These are phyloP conservation scores for Penicillium lagena DNA, from an alignment of 495 filamentous ascomycete species.

Conservation along the genomic window DNA sequence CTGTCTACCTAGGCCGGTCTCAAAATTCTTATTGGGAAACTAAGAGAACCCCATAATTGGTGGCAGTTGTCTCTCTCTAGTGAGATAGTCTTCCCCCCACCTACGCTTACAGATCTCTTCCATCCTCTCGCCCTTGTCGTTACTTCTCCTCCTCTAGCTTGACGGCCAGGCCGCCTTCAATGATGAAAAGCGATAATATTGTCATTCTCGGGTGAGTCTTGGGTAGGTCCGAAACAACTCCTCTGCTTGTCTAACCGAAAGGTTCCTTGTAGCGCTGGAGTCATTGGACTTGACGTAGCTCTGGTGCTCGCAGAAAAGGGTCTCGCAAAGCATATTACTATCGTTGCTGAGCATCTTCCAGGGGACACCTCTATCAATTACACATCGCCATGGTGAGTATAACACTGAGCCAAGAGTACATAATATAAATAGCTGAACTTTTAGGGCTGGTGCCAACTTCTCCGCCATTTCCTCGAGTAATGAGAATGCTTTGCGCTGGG, in stretches of 20 bases:
- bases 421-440: not conserved
- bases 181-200: conserved; percentile 12
- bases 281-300: conserved; percentile 31
- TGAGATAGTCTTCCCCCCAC: too few species aligned
- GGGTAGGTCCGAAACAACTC: not conserved
- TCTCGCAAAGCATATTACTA: conserved; percentile 15
- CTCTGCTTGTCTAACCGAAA: not conserved
- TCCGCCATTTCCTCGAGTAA: conserved; percentile 26
- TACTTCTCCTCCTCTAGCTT: too few species aligned
- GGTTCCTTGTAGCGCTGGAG: conserved; percentile 15
- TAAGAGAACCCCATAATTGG: too few species aligned
- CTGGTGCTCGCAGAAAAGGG: conserved; percentile 21
- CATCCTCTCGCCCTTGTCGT: too few species aligned
- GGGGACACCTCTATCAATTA: conserved; percentile 21
- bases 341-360: conserved; percentile 26
- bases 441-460: conserved; percentile 28
- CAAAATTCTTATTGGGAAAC: too few species aligned
- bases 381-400: conserved; percentile 28
- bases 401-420: not conserved
- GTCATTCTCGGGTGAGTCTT: conserved; percentile 12
- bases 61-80: too few species aligned
- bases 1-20: too few species aligned
- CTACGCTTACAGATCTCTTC: too few species aligned
- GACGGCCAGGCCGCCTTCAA: too few species aligned
- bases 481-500: conserved; percentile 23